These are phyloP conservation scores for Colletotrichum aenigma DNA, from an alignment of 2,329 filamentous ascomycete genomes.

Conservation along the genomic window DNA sequence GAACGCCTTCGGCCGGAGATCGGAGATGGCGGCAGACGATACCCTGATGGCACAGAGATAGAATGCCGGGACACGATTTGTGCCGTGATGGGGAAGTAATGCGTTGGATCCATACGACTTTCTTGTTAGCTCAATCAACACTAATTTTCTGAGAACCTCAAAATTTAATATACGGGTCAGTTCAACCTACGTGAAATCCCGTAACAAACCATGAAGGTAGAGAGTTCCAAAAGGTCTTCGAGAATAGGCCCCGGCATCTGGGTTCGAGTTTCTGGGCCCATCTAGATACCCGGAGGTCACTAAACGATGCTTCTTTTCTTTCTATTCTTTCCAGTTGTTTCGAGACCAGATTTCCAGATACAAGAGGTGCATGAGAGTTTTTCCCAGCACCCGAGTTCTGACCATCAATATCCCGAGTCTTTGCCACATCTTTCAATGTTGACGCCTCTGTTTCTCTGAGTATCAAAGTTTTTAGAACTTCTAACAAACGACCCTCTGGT, in stretches of 20 bases:
- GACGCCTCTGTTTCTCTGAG: too few relatives aligned
- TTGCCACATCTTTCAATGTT: too few relatives aligned
- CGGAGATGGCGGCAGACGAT: background rate
- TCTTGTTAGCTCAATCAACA: fast-evolving
- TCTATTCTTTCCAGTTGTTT: too few relatives aligned
- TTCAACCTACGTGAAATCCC: background rate
- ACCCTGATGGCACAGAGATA: background rate
- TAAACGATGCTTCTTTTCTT: fast-evolving
- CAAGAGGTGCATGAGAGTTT: too few relatives aligned
- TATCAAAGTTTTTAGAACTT: too few relatives aligned
- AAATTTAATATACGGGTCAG: fast-evolving
- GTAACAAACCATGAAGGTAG: background rate
- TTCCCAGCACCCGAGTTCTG: too few relatives aligned
- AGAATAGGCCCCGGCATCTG: background rate
- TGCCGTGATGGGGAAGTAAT: background rate
- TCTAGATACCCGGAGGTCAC: background rate
- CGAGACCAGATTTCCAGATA: too few relatives aligned
- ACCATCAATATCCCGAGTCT: too few relatives aligned
- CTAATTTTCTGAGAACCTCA: background rate
- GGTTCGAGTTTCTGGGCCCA: background rate
- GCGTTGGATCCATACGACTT: background rate
- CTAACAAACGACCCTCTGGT: too few relatives aligned
- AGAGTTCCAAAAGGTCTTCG: fast-evolving
- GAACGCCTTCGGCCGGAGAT: background rate
- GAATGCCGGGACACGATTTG: background rate